Evolutionary conservation across 2,329 filamentous ascomycete genomes (phyloP).

Genomic region (Talaromyces sp.): DNA sequence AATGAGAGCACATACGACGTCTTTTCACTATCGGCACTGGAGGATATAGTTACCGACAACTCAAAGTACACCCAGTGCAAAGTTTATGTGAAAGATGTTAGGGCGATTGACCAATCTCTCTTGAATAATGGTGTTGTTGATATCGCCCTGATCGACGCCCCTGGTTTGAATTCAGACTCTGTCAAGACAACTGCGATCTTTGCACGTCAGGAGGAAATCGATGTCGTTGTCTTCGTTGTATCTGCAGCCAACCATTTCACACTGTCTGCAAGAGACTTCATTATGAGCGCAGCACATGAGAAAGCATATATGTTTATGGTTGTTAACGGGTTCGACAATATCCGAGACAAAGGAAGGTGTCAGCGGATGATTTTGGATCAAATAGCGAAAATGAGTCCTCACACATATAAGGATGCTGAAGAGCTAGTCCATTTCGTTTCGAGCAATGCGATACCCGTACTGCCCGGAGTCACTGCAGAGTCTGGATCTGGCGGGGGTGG

Average conservation of each 20-base stretch:
- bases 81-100: constrained; percentile 87
- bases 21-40: constrained; percentile 69
- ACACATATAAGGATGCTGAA: constrained; percentile 83
- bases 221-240: constrained; percentile 97
- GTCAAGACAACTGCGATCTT: constrained; percentile 97
- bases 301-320: constrained; percentile 99
- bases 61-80: constrained; percentile 90
- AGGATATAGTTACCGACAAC: constrained; percentile 86
- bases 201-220: constrained; percentile 94
- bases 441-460: constrained; percentile 84
- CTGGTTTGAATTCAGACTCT: constrained; percentile 91
- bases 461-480: constrained; percentile 52
- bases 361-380: constrained; percentile 92
- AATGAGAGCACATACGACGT: constrained; percentile 94
- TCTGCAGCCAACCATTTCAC: constrained; percentile 98
- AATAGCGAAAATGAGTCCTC: constrained; percentile 78
- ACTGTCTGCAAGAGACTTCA: constrained; percentile 94
- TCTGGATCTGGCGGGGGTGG: constrained; percentile 49
- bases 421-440: constrained; percentile 98
- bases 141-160: constrained; percentile 94
- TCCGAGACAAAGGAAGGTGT: constrained; percentile 84
- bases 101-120: constrained; percentile 84
- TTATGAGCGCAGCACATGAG: constrained; percentile 88
- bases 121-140: constrained; percentile 97
- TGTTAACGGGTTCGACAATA: constrained; percentile 93